Conservation (phyloP, 2,329 filamentous ascomycete species). For the Macrophomina phaseolina region DNA sequence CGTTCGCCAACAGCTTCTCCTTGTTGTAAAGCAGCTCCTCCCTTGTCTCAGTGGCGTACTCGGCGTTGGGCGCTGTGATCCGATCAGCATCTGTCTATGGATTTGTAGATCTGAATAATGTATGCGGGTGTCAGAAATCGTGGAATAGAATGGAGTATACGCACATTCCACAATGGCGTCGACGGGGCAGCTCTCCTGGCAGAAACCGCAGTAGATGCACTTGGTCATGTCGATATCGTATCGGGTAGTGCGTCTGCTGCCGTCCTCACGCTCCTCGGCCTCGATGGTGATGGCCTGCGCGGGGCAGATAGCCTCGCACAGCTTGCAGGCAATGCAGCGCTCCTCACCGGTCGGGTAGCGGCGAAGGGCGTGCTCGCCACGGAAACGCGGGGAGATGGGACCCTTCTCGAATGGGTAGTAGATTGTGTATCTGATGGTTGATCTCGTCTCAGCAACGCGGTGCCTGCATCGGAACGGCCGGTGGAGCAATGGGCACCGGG, state of each 20-base stretch:
- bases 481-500: neutral
- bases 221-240: conserved; percentile 99
- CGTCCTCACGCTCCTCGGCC: conserved; percentile 96
- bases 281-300: conserved; percentile 99
- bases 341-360: conserved; percentile 98
- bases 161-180: conserved; percentile 85
- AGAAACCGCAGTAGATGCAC: conserved; percentile 99
- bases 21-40: conserved; percentile 99
- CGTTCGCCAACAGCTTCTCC: conserved; percentile 84
- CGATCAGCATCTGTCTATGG: conserved; percentile 30
- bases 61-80: conserved; percentile 67
- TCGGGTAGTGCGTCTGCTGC: conserved; percentile 90
- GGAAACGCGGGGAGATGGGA: conserved; percentile 96
- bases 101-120: neutral
- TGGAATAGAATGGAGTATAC: conserved; percentile 33
- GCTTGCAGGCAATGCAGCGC: conserved; percentile 99
- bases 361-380: conserved; percentile 94
- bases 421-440: conserved; percentile 82
- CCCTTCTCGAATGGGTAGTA: conserved; percentile 99
- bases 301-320: conserved; percentile 97
- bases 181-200: conserved; percentile 98
- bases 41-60: conserved; percentile 78
- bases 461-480: neutral
- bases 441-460: neutral
- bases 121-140: neutral